Evolutionary conservation across 305 asterid species (phyloP).

Genomic region (Rubia tinctorum): DNA sequence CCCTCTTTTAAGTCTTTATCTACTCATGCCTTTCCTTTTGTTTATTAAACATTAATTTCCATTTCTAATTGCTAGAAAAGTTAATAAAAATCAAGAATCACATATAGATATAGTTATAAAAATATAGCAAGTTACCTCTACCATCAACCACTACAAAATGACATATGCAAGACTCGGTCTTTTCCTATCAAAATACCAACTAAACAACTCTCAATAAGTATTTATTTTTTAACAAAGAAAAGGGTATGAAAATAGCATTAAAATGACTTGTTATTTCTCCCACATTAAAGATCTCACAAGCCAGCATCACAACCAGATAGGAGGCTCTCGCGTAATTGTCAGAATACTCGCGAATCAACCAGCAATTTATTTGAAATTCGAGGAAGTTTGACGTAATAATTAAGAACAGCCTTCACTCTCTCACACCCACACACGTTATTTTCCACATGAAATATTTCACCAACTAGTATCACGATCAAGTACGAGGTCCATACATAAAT

Average conservation of each 20-base stretch:
- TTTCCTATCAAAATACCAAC: neutral
- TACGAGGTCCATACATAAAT: too few relatives aligned
- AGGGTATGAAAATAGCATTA: neutral
- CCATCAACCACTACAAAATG: neutral
- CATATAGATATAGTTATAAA: neutral
- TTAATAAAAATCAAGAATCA: neutral
- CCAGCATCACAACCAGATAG: too few relatives aligned
- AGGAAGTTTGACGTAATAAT: neutral
- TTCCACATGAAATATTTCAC: neutral
- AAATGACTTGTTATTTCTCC: neutral
- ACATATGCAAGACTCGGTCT: neutral
- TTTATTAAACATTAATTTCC: neutral
- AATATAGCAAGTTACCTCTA: neutral
- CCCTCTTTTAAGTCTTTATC: conserved; percentile 27
- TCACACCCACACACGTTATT: too few relatives aligned
- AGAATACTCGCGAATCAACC: too few relatives aligned
- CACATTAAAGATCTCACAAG: neutral
- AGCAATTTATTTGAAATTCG: too few relatives aligned
- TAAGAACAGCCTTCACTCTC: too few relatives aligned
- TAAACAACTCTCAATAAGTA: neutral
- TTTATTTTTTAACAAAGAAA: too few relatives aligned
- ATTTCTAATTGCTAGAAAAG: neutral
- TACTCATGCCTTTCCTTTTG: conserved; percentile 14
- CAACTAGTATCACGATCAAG: too few relatives aligned
- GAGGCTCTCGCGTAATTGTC: too few relatives aligned